Conservation (phyloP, 768 basidiomycete genomes). For the Lentinula raphanica region DNA sequence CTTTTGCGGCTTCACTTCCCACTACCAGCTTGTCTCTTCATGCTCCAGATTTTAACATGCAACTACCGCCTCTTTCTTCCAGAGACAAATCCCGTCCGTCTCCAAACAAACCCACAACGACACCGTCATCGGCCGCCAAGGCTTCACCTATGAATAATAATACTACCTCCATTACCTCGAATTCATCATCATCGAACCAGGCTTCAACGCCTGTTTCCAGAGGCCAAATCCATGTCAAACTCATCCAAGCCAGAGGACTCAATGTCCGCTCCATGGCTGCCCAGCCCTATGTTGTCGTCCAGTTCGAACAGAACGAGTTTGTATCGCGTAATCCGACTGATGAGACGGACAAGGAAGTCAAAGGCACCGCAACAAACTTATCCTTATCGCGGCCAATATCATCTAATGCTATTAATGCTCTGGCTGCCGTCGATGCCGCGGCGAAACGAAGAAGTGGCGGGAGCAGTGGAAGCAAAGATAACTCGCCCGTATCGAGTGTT, state of each 20-base stretch:
- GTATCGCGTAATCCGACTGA: slow-evolving; percentile 85
- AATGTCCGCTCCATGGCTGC: slow-evolving; percentile 61
- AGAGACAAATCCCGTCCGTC: slow-evolving; percentile 18
- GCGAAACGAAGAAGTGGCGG: slow-evolving; percentile 25
- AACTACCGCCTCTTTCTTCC: slow-evolving; percentile 47
- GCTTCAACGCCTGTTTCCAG: slow-evolving; percentile 31
- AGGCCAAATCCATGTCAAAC: slow-evolving; percentile 92
- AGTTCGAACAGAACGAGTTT: slow-evolving; percentile 99
- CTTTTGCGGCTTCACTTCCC: slow-evolving; percentile 22
- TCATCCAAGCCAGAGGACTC: slow-evolving; percentile 86
- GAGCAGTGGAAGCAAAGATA: slow-evolving; percentile 34
- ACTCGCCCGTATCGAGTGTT: slow-evolving; percentile 38
- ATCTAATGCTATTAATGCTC: slow-evolving; percentile 48
- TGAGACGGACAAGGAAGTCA: slow-evolving; percentile 84
- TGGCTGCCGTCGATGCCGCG: slow-evolving; percentile 43
- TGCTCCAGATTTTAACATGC: slow-evolving; percentile 83
- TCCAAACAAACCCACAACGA: slow-evolving; percentile 27
- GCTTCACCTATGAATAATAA: slow-evolving; percentile 17
- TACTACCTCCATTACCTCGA: no score
- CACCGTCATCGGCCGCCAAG: slow-evolving; percentile 36
- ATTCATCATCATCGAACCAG: slow-evolving; percentile 23
- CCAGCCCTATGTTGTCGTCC: slow-evolving; percentile 90
- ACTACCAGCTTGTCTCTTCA: slow-evolving; percentile 68
- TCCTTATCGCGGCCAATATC: not conserved
- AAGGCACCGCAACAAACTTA: slow-evolving; percentile 53